Conservation (phyloP, 2,329 filamentous ascomycete species). For the Talaromyces sp. region DNA sequence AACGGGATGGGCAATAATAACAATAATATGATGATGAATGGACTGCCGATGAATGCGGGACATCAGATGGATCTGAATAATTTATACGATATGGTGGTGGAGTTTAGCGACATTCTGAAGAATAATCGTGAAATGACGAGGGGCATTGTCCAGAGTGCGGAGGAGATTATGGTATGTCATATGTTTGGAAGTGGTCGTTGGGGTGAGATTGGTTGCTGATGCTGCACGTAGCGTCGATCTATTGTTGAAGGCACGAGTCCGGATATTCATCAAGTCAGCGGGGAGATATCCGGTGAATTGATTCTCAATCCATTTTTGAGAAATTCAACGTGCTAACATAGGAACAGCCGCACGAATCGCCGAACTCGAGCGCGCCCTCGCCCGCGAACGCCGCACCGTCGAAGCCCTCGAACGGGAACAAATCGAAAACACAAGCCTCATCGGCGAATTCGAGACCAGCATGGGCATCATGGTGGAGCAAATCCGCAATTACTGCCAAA, state of each 20-base stretch:
- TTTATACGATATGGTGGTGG: constrained; percentile 49
- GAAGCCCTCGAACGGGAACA: constrained; percentile 47
- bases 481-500: constrained; percentile 50
- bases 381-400: constrained; percentile 42
- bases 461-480: constrained; percentile 49
- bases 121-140: constrained; percentile 50
- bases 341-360: constrained; percentile 44
- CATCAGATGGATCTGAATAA: constrained; percentile 53
- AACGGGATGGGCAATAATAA: constrained; percentile 28
- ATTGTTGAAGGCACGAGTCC: constrained; percentile 39
- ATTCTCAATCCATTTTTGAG: background rate
- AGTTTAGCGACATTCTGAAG: constrained; percentile 48
- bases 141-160: constrained; percentile 47
- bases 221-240: constrained; percentile 38
- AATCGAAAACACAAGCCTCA: constrained; percentile 46
- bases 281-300: constrained; percentile 40
- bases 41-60: constrained; percentile 46
- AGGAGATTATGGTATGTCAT: constrained; percentile 46
- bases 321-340: background rate
- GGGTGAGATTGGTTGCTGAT: constrained; percentile 15
- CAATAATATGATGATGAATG: constrained; percentile 30
- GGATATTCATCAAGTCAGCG: constrained; percentile 42
- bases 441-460: constrained; percentile 47
- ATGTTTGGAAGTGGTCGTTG: background rate
- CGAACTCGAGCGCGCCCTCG: constrained; percentile 47